Evolutionary conservation across 2,329 filamentous ascomycete species (phyloP).

Genomic region (Fusarium pilosicola): DNA sequence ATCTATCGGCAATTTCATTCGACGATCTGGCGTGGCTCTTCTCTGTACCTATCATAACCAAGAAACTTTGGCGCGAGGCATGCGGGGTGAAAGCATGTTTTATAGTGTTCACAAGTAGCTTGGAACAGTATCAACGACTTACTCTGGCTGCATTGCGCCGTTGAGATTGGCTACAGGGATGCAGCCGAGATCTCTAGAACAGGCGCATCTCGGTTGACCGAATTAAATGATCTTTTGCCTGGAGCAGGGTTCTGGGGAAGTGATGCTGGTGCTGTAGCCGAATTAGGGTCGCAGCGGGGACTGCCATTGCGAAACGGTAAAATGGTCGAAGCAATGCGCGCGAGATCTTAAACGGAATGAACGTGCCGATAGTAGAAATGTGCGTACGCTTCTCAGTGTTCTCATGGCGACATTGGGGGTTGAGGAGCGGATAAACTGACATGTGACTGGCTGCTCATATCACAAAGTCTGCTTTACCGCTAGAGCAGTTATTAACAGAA

Average conservation of each 20-base stretch:
- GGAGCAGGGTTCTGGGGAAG: neutral
- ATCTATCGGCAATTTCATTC: neutral
- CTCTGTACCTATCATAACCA: too few relatives aligned
- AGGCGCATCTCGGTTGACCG: neutral
- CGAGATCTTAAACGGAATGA: neutral
- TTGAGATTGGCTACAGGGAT: neutral
- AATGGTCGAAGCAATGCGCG: neutral
- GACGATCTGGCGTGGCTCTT: neutral
- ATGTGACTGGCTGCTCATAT: neutral
- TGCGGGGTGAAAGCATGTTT: neutral
- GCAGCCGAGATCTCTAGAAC: neutral
- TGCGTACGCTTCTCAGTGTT: neutral
- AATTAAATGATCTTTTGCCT: neutral
- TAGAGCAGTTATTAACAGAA: fast-evolving
- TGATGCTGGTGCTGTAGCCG: neutral
- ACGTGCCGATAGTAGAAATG: neutral
- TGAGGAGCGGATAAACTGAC: fast-evolving
- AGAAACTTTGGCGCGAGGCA: neutral
- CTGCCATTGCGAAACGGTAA: fast-evolving
- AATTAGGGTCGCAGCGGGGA: neutral
- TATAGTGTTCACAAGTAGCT: neutral
- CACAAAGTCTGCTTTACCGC: too few relatives aligned
- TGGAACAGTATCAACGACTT: neutral
- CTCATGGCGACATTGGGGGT: neutral
- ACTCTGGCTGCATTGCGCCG: neutral